These are phyloP conservation scores for Yamadazyma atmosphaerica DNA, from an alignment of 1,139 yeast species.

Conservation along the genomic window DNA sequence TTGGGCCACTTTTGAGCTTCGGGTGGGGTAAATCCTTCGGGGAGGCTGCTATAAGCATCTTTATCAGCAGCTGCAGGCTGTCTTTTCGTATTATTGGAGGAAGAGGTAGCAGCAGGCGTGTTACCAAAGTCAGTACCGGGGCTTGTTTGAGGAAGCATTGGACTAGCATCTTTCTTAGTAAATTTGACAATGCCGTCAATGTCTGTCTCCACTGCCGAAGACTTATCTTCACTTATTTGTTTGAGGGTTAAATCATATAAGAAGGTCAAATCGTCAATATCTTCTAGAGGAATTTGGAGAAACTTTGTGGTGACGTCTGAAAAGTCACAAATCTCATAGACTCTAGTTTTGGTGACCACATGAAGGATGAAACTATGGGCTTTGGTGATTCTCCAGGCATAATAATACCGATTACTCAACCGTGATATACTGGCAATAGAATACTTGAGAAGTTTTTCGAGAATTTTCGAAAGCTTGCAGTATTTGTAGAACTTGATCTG, in stretches of 20 bases:
- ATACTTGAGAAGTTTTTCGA: conserved; percentile 22
- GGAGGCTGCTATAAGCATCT: too few species aligned
- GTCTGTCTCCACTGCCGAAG: background rate
- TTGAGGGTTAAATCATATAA: conserved; percentile 9
- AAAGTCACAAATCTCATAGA: conserved; percentile 18
- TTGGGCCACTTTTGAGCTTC: background rate
- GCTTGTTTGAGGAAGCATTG: background rate
- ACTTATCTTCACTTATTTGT: conserved; percentile 6
- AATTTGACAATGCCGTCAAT: background rate
- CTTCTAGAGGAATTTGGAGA: conserved; percentile 6
- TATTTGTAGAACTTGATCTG: conserved; percentile 21
- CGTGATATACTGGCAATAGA: conserved; percentile 26
- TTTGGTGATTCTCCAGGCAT: conserved; percentile 46
- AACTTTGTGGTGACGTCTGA: conserved; percentile 3
- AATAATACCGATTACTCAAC: conserved; percentile 39
- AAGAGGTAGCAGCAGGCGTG: too few species aligned
- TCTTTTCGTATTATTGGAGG: too few species aligned
- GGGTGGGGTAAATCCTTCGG: background rate
- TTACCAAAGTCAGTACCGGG: too few species aligned
- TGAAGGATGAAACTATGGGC: conserved; percentile 31
- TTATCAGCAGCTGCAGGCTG: too few species aligned
- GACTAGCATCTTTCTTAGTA: background rate
- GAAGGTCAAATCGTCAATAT: conserved; percentile 12
- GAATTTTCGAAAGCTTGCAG: conserved; percentile 19
- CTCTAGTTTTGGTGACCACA: conserved; percentile 21